Conservation (phyloP, 2,329 filamentous ascomycete genomes). For the Claviceps capensis region DNA sequence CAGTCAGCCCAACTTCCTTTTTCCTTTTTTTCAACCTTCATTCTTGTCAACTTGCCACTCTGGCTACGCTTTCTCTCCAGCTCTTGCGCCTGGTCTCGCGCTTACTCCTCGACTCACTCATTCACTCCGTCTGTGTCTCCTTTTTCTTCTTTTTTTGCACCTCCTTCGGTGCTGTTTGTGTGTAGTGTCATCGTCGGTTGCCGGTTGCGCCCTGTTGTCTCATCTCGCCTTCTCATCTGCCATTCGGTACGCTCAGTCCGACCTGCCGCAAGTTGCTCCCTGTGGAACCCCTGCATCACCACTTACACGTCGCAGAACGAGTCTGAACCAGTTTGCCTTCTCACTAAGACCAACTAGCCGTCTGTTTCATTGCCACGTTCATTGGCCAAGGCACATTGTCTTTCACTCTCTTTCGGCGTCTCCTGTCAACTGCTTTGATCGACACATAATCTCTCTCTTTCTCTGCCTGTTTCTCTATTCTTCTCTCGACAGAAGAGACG, state of each 20-base stretch:
- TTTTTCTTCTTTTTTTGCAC: neutral
- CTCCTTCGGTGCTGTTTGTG: neutral
- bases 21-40: neutral
- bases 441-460: neutral
- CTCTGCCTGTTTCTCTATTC: neutral
- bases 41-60: neutral
- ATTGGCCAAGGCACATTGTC: neutral
- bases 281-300: conserved; percentile 4
- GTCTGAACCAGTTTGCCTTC: conserved; percentile 3
- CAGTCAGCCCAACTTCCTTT: neutral
- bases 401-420: neutral
- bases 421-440: neutral
- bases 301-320: conserved; percentile 8
- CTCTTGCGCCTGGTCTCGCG: neutral
- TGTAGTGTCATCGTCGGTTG: neutral
- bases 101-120: neutral
- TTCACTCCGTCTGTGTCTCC: neutral
- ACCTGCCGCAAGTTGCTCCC: neutral
- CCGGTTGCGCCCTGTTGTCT: neutral
- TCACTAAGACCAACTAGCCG: conserved; percentile 1
- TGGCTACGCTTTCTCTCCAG: neutral
- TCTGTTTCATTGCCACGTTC: conserved; percentile 1
- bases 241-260: neutral
- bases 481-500: neutral
- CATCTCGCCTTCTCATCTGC: neutral